These are phyloP conservation scores for Trametes coccinea DNA, from an alignment of 768 basidiomycete genomes.

Conservation along the genomic window DNA sequence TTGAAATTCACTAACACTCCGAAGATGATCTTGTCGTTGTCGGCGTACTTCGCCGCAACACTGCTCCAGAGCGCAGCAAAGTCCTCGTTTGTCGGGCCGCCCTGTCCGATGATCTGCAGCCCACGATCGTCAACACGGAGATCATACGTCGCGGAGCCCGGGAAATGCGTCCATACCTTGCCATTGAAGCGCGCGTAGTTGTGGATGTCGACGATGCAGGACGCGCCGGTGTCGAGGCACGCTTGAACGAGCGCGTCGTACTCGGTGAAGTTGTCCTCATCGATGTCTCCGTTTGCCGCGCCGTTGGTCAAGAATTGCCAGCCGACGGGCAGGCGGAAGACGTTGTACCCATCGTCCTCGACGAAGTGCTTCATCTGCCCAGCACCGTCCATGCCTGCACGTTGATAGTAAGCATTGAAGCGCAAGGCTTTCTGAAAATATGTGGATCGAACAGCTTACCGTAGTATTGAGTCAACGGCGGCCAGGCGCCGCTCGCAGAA, in stretches of 20 bases:
- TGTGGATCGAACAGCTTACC: slow-evolving; percentile 24
- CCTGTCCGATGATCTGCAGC: slow-evolving; percentile 37
- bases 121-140: not conserved
- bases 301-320: slow-evolving; percentile 30
- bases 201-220: slow-evolving; percentile 54
- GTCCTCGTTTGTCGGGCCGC: slow-evolving; percentile 43
- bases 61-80: slow-evolving; percentile 43
- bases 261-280: slow-evolving; percentile 37
- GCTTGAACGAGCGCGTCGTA: slow-evolving; percentile 53
- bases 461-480: slow-evolving; percentile 50
- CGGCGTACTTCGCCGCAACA: slow-evolving; percentile 41
- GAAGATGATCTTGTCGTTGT: slow-evolving; percentile 39
- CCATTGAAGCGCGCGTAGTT: slow-evolving; percentile 62
- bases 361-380: slow-evolving; percentile 34
- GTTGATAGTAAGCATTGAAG: not conserved
- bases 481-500: slow-evolving; percentile 37
- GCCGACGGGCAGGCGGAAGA: slow-evolving; percentile 22
- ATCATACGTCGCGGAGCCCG: not conserved
- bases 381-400: slow-evolving; percentile 15
- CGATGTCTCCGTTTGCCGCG: slow-evolving; percentile 51
- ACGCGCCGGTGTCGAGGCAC: slow-evolving; percentile 40
- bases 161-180: slow-evolving; percentile 1
- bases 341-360: slow-evolving; percentile 20
- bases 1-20: slow-evolving; percentile 9
- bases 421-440: not conserved